These are phyloP conservation scores for Ambrosiella cleistominuta DNA, from an alignment of 2,329 filamentous ascomycete genomes.

Conservation along the genomic window DNA sequence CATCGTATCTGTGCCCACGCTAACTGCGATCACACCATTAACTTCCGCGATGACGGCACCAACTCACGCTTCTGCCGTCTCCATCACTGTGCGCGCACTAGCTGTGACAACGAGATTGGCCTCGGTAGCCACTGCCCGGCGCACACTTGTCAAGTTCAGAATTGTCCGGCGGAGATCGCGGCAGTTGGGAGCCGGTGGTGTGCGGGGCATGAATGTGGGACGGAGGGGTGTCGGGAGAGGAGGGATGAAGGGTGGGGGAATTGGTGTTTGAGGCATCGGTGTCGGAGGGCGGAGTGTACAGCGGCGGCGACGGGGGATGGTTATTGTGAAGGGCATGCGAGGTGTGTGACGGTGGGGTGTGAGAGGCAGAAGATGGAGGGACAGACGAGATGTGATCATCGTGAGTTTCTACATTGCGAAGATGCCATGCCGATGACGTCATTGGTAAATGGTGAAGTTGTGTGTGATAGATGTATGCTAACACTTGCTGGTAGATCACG, in stretches of 20 bases:
- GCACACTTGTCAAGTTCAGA: not conserved
- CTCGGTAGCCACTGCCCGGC: not conserved
- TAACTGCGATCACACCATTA: slow-evolving; percentile 14
- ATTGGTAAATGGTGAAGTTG: not conserved
- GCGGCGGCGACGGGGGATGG: not conserved
- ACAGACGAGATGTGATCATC: not conserved
- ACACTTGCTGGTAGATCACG: not conserved
- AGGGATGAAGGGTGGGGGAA: slow-evolving; percentile 3
- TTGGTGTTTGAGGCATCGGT: slow-evolving; percentile 4
- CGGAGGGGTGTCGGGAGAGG: slow-evolving; percentile 14
- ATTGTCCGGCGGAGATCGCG: not conserved
- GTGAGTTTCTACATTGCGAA: not conserved
- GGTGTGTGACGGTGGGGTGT: slow-evolving; percentile 8
- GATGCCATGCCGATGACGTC: not conserved
- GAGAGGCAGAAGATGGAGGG: not conserved
- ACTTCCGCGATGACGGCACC: not conserved
- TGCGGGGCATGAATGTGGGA: slow-evolving; percentile 15
- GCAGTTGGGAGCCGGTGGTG: slow-evolving; percentile 13
- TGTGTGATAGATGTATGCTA: too few relatives aligned
- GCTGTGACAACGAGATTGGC: not conserved
- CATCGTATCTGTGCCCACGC: slow-evolving; percentile 15
- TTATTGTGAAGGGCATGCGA: slow-evolving; percentile 1
- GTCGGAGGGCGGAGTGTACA: not conserved
- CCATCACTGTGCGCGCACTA: slow-evolving; percentile 6
- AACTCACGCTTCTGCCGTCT: slow-evolving; percentile 10